Conservation (phyloP, 2,329 filamentous ascomycete genomes). For the Trichoderma koningiopsis region DNA sequence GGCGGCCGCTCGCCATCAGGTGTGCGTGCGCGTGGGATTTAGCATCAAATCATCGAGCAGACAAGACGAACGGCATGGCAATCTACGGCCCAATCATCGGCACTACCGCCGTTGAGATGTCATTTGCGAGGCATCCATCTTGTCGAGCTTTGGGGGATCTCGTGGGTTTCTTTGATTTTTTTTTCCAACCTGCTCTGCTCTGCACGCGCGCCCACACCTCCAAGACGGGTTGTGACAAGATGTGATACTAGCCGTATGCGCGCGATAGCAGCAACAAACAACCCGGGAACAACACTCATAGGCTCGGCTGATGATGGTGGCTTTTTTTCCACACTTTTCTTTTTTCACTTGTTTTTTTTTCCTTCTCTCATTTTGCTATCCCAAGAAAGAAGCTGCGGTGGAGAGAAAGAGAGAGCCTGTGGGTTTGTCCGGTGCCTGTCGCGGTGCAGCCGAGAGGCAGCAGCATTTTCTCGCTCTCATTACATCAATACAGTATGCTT, state of each 20-base stretch:
- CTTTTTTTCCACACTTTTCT: neutral
- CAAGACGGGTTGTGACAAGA: neutral
- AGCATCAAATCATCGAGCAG: constrained; percentile 1
- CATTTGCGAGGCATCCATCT: constrained; percentile 24
- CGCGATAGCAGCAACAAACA: constrained; percentile 7
- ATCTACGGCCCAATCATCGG: constrained; percentile 6
- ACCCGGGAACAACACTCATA: neutral
- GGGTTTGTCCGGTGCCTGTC: constrained; percentile 24
- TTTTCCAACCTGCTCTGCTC: neutral
- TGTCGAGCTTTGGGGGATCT: constrained; percentile 1
- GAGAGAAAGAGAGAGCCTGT: constrained; percentile 6
- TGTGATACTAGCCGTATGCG: constrained; percentile 5
- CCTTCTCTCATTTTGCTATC: neutral
- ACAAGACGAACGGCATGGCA: constrained; percentile 13
- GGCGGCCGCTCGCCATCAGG: constrained; percentile 11
- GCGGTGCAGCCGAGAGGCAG: constrained; percentile 35
- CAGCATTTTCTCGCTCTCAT: constrained; percentile 11
- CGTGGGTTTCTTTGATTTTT: neutral
- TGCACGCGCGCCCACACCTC: neutral
- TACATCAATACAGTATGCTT: neutral
- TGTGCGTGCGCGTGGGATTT: constrained; percentile 6
- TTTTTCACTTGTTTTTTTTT: neutral
- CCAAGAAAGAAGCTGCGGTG: constrained; percentile 1
- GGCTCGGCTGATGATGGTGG: constrained; percentile 8
- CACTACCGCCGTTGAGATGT: constrained; percentile 2